Percentiles rank a stretch among this genome's conserved stretches.
These are phyloP conservation scores for Luvunga scandens DNA, from an alignment of 345 rosid genomes.

Conservation along the genomic window DNA sequence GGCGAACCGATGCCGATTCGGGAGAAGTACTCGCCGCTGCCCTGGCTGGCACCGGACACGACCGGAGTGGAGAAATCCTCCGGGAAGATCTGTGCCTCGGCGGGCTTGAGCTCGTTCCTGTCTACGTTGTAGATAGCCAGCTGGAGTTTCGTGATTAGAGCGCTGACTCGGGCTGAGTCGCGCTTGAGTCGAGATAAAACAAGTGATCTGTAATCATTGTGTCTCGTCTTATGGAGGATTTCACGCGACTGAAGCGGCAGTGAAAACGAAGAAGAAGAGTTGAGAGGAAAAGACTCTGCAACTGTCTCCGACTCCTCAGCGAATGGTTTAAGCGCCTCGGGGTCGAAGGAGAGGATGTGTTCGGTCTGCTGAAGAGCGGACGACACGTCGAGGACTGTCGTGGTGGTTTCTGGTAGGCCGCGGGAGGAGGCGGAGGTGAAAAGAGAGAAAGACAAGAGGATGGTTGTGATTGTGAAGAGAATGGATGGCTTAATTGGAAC, in stretches of 20 bases:
- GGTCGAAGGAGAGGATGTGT: constrained; percentile 42
- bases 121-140: constrained; percentile 46
- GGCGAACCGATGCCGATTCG: constrained; percentile 80
- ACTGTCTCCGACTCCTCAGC: not conserved
- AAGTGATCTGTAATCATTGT: constrained; percentile 56
- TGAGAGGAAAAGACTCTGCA: not conserved
- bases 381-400: constrained; percentile 43
- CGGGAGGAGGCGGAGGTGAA: constrained; percentile 37
- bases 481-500: not conserved
- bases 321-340: constrained; percentile 18
- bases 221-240: constrained; percentile 36
- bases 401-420: constrained; percentile 19
- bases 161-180: constrained; percentile 65
- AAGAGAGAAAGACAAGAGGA: constrained; percentile 13
- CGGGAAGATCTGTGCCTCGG: constrained; percentile 34
- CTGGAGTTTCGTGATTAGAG: constrained; percentile 37
- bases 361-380: constrained; percentile 51
- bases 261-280: constrained; percentile 37
- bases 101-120: constrained; percentile 55
- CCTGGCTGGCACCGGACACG: constrained; percentile 69
- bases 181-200: constrained; percentile 66
- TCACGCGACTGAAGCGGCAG: constrained; percentile 67
- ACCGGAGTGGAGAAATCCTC: constrained; percentile 65
- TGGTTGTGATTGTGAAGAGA: constrained; percentile 9
- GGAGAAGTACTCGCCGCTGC: constrained; percentile 95